Conservation (phyloP, 306 rosid genomes). For the Datisca glomerata region DNA sequence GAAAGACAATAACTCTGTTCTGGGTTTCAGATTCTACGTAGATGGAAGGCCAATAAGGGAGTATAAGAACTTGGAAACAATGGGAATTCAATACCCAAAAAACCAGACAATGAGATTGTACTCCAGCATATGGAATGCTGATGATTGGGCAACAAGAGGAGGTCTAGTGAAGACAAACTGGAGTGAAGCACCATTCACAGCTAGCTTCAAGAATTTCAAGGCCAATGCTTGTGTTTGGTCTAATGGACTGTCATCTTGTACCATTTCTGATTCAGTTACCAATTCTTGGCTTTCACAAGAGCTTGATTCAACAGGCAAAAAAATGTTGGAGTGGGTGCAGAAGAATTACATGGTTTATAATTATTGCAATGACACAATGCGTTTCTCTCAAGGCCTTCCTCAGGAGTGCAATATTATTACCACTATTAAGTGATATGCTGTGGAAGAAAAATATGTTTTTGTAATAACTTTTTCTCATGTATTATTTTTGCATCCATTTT, state of each 20-base stretch:
- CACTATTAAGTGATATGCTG: no score
- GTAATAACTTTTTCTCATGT: no score
- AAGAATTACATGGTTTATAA: constrained; percentile 51
- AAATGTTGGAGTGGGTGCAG: constrained; percentile 41
- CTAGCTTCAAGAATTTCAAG: constrained; percentile 46
- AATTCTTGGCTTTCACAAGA: constrained; percentile 33
- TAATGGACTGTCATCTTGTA: constrained; percentile 32
- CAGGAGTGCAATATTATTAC: no score
- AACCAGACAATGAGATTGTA: constrained; percentile 46
- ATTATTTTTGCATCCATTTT: no score
- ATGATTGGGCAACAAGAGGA: constrained; percentile 86
- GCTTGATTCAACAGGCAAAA: constrained; percentile 25
- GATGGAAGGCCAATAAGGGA: constrained; percentile 63
- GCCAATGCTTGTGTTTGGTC: constrained; percentile 48
- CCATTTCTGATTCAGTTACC: not conserved
- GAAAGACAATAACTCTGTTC: no score
- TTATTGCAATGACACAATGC: constrained; percentile 35
- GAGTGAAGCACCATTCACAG: constrained; percentile 46
- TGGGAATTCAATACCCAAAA: constrained; percentile 44
- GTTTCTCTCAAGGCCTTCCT: constrained; percentile 57
- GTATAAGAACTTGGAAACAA: constrained; percentile 55
- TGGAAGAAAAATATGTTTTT: no score
- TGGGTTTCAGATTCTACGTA: constrained; percentile 36
- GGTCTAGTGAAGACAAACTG: constrained; percentile 65
- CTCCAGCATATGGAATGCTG: constrained; percentile 65